Evolutionary conservation across 2,329 filamentous ascomycete genomes (phyloP).

Genomic region (Fusarium sp.): DNA sequence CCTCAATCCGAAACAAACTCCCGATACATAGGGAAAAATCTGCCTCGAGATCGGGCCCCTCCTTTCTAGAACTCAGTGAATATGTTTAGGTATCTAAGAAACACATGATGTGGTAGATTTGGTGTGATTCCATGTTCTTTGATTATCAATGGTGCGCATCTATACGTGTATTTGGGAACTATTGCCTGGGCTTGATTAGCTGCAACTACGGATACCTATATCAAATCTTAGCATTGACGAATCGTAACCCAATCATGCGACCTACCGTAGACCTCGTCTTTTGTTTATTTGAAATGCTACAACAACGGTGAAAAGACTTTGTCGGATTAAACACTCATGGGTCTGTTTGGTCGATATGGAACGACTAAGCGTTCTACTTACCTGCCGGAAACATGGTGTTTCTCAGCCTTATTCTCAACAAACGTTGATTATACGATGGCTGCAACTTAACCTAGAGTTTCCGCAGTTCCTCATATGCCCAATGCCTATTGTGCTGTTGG

Average conservation of each 20-base stretch:
- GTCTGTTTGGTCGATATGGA: slow-evolving; percentile 4
- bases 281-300: slow-evolving; percentile 2
- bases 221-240: slow-evolving; percentile 27
- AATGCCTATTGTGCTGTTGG: neutral
- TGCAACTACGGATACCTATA: neutral
- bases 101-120: slow-evolving; percentile 13
- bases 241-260: slow-evolving; percentile 22
- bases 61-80: slow-evolving; percentile 17
- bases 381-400: slow-evolving; percentile 13
- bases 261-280: slow-evolving; percentile 7
- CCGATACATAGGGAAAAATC: slow-evolving; percentile 18
- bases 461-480: no score
- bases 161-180: slow-evolving; percentile 12
- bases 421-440: neutral
- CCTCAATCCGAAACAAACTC: slow-evolving; percentile 38
- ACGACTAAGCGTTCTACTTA: slow-evolving; percentile 3
- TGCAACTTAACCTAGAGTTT: no score
- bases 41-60: slow-evolving; percentile 21
- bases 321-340: neutral
- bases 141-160: slow-evolving; percentile 13
- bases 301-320: neutral
- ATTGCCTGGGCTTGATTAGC: slow-evolving; percentile 7
- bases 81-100: neutral
- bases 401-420: slow-evolving; percentile 4
- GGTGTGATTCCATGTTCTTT: slow-evolving; percentile 9